Percentiles rank a stretch among this genome's conserved stretches.
phyloP scores from a whole-genome alignment of 306 rosid species.

The Vachellia pachyceras region DNA sequence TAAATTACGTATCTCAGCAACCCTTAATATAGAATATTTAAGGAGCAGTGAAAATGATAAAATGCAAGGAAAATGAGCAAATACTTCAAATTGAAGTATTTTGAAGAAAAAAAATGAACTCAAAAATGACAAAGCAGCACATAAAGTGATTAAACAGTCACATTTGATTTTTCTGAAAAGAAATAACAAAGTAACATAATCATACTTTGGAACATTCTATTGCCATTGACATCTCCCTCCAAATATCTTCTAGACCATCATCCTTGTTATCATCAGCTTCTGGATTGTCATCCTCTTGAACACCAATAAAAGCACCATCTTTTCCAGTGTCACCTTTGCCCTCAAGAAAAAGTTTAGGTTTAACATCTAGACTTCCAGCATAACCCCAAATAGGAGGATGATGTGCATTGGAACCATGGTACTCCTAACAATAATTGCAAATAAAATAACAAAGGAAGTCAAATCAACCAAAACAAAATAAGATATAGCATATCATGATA shows the following conservation, averaged over 20 bases:
- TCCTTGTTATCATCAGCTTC: slow-evolving; percentile 48
- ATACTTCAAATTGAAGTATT: not conserved
- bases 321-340: slow-evolving; percentile 34
- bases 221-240: slow-evolving; percentile 89
- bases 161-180: slow-evolving; percentile 19
- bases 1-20: not conserved
- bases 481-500: slow-evolving; percentile 9
- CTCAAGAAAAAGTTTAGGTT: slow-evolving; percentile 30
- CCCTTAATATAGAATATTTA: slow-evolving; percentile 6
- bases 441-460: slow-evolving; percentile 36
- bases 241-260: slow-evolving; percentile 76
- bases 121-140: not conserved
- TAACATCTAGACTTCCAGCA: slow-evolving; percentile 40
- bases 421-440: slow-evolving; percentile 44
- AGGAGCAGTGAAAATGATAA: not conserved
- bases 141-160: slow-evolving; percentile 22
- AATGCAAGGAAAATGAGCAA: slow-evolving; percentile 6
- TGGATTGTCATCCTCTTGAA: slow-evolving; percentile 54
- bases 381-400: slow-evolving; percentile 10
- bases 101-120: too few species aligned
- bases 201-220: slow-evolving; percentile 80
- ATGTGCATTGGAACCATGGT: slow-evolving; percentile 41
- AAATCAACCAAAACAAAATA: slow-evolving; percentile 22
- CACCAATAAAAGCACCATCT: slow-evolving; percentile 73
- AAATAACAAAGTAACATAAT: slow-evolving; percentile 20